Percentiles rank a stretch among this genome's conserved stretches.
phyloP scores from a whole-genome alignment of 2,329 filamentous ascomycete species.

The Alternaria rosae region DNA sequence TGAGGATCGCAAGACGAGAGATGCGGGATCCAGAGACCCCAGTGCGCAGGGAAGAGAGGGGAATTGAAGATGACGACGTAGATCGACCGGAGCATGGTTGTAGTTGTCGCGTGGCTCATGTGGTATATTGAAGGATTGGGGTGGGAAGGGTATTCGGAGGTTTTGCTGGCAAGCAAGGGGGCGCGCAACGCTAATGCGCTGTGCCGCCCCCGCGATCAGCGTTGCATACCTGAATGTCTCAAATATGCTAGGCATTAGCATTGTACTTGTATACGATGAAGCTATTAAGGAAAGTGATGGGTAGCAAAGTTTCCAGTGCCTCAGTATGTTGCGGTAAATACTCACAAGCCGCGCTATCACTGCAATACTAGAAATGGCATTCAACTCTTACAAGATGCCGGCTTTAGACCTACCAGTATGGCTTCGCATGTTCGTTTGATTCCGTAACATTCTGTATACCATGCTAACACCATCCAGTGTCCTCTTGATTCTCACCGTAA shows the following conservation, averaged over 20 bases:
- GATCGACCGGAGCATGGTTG: slow-evolving; percentile 21
- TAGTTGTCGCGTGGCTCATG: no score
- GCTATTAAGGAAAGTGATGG: not conserved
- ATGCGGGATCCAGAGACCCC: slow-evolving; percentile 31
- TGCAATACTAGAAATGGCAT: no score
- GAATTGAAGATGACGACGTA: slow-evolving; percentile 30
- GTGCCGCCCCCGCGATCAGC: not conserved
- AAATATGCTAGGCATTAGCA: not conserved
- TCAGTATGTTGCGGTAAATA: not conserved
- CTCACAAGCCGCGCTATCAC: not conserved
- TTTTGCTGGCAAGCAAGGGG: not conserved
- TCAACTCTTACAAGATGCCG: not conserved
- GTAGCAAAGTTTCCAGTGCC: no score
- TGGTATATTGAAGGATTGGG: not conserved
- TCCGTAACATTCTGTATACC: accelerated
- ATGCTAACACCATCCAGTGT: not conserved
- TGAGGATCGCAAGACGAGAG: not conserved
- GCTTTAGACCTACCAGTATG: not conserved
- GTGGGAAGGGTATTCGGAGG: not conserved
- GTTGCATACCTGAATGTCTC: not conserved
- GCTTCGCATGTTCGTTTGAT: not conserved
- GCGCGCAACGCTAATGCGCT: not conserved
- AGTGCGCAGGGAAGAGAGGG: slow-evolving; percentile 36
- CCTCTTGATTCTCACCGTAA: accelerated
- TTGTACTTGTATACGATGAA: not conserved